Percentiles rank a stretch among this genome's conserved stretches.
phyloP scores from a whole-genome alignment of 2,329 filamentous ascomycete species.

The Claviceps arundinis region DNA sequence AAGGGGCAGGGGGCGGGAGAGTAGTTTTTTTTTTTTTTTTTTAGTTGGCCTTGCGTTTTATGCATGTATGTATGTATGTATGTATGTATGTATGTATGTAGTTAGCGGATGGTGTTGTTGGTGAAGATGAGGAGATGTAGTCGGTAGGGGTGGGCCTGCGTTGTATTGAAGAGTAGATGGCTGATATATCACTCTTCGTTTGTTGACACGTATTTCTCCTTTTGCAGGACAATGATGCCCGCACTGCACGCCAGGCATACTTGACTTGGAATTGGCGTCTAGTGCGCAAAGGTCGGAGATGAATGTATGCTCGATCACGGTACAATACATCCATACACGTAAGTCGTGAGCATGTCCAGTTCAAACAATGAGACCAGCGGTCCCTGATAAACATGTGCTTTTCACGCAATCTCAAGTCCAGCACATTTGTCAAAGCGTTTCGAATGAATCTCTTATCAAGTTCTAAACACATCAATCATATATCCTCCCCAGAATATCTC shows the following conservation, averaged over 20 bases:
- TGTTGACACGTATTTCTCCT: too few species aligned
- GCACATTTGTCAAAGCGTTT: neutral
- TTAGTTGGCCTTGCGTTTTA: neutral
- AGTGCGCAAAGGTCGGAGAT: too few species aligned
- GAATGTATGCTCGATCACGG: too few species aligned
- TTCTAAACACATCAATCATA: conserved; percentile 7
- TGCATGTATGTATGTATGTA: neutral
- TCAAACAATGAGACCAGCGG: too few species aligned
- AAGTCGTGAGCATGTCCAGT: neutral
- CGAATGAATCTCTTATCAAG: neutral
- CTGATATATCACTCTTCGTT: too few species aligned
- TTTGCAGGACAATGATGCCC: too few species aligned
- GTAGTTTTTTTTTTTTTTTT: neutral
- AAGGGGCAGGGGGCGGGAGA: conserved; percentile 19
- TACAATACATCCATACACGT: neutral
- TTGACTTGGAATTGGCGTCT: too few species aligned
- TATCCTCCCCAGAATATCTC: conserved; percentile 1
- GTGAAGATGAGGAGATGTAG: too few species aligned
- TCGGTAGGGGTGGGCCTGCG: too few species aligned
- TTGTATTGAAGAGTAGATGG: too few species aligned
- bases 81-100: neutral
- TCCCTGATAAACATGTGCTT: neutral
- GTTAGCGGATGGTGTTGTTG: too few species aligned
- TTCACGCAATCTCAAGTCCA: neutral
- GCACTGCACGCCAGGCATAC: too few species aligned